phyloP scores from a whole-genome alignment of 1,284 basidiomycete species.

The Rhodotorula glutinis region DNA sequence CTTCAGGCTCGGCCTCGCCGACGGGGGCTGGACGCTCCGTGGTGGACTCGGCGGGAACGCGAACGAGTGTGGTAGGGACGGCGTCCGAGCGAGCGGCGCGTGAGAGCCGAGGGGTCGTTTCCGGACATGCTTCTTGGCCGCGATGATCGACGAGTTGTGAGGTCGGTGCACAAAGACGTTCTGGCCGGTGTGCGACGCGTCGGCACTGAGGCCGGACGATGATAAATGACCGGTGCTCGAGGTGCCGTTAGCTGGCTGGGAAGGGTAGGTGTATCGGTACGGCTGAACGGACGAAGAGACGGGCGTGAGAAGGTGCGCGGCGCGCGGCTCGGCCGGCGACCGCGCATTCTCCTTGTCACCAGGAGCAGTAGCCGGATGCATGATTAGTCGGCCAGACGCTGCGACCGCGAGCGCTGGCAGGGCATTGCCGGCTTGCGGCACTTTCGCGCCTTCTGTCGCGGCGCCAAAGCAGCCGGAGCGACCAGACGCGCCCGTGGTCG shows the following conservation, averaged over 20 bases:
- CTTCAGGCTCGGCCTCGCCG: background rate
- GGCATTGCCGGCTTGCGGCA: background rate
- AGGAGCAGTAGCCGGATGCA: background rate
- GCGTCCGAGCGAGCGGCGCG: conserved; percentile 38
- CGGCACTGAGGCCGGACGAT: background rate
- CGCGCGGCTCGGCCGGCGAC: background rate
- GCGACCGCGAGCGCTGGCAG: background rate
- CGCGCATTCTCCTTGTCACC: conserved; percentile 27
- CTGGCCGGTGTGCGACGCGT: background rate
- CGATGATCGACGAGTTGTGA: conserved; percentile 32
- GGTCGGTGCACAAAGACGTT: conserved; percentile 25
- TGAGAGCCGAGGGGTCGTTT: conserved; percentile 38
- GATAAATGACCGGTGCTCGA: background rate
- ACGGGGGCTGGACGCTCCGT: background rate
- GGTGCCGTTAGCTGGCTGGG: background rate
- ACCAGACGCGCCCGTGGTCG: background rate
- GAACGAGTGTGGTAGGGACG: conserved; percentile 34
- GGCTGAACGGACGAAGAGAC: background rate
- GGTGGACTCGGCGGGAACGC: conserved; percentile 35
- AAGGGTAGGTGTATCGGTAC: conserved; percentile 1
- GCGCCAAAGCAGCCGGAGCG: background rate
- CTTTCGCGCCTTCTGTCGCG: background rate
- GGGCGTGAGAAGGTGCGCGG: background rate
- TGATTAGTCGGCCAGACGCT: background rate
- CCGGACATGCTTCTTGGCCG: conserved; percentile 39